A percentile compares a stretch with the other conserved stretches of the same genome.
phyloP scores from a whole-genome alignment of 805 yeast genomes.

The Candida oleophila region DNA sequence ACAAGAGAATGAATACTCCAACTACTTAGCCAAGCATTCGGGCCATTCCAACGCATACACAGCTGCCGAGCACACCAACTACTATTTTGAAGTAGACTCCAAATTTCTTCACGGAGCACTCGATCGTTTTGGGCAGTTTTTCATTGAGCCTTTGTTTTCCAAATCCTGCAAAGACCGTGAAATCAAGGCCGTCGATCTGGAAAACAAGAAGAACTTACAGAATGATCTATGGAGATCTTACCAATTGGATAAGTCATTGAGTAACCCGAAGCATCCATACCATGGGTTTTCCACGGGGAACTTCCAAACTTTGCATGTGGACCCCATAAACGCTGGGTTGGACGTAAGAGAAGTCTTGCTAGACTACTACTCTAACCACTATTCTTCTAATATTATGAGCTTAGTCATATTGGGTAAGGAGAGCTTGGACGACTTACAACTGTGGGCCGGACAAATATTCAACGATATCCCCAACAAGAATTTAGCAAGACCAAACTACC shows the following conservation, averaged over 20 bases:
- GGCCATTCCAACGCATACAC: conserved; percentile 94
- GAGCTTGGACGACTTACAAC: conserved; percentile 64
- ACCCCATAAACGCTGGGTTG: conserved; percentile 57
- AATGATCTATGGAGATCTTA: conserved; percentile 85
- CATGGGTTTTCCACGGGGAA: conserved; percentile 92
- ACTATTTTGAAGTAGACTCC: conserved; percentile 80
- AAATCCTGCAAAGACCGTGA: conserved; percentile 83
- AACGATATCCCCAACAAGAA: conserved; percentile 56
- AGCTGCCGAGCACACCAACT: conserved; percentile 83
- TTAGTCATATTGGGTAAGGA: conserved; percentile 84
- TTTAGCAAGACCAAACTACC: conserved; percentile 45
- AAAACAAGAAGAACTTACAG: conserved; percentile 91
- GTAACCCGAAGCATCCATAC: conserved; percentile 79
- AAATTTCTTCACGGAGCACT: conserved; percentile 81
- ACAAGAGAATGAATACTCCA: conserved; percentile 68
- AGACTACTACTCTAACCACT: conserved; percentile 67
- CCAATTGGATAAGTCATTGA: conserved; percentile 74
- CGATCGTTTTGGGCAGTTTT: conserved; percentile 91
- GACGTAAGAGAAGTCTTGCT: conserved; percentile 82
- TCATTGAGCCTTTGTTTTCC: conserved; percentile 78
- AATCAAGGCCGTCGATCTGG: conserved; percentile 92
- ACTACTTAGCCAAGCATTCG: conserved; percentile 76
- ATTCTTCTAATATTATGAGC: conserved; percentile 88
- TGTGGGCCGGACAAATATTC: conserved; percentile 70
- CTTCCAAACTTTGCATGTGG: conserved; percentile 64